Conservation (phyloP, 2,329 filamentous ascomycete genomes). For the Aureobasidium sp. region DNA sequence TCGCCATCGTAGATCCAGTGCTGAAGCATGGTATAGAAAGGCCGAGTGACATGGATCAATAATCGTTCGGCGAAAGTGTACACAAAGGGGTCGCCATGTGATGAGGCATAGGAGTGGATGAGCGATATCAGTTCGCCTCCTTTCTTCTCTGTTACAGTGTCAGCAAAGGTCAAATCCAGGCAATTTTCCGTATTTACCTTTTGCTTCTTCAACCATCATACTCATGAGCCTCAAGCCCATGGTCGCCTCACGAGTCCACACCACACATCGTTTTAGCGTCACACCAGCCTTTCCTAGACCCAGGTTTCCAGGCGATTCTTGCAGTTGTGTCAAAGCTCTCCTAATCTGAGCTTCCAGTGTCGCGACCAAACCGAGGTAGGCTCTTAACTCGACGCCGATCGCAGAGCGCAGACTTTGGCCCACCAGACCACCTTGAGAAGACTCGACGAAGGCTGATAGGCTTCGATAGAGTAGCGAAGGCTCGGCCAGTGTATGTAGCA, state of each 20-base stretch:
- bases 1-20: slow-evolving; percentile 99
- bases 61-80: slow-evolving; percentile 86
- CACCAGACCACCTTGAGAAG: slow-evolving; percentile 72
- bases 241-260: slow-evolving; percentile 95
- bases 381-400: slow-evolving; percentile 73
- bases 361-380: slow-evolving; percentile 83
- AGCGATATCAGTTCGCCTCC: too few species aligned
- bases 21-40: slow-evolving; percentile 92
- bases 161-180: too few species aligned
- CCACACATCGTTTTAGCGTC: slow-evolving; percentile 87
- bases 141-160: too few species aligned
- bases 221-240: slow-evolving; percentile 93
- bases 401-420: slow-evolving; percentile 87
- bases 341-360: slow-evolving; percentile 89
- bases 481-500: slow-evolving; percentile 84
- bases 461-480: slow-evolving; percentile 85
- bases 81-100: slow-evolving; percentile 57
- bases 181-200: slow-evolving; percentile 41
- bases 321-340: slow-evolving; percentile 66
- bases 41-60: slow-evolving; percentile 75
- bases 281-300: slow-evolving; percentile 81
- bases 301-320: slow-evolving; percentile 51
- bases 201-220: slow-evolving; percentile 84
- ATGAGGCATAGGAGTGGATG: too few species aligned
- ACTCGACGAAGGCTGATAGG: slow-evolving; percentile 73